Conservation (phyloP, 768 basidiomycete genomes). For the Lenzites betulinus region DNA sequence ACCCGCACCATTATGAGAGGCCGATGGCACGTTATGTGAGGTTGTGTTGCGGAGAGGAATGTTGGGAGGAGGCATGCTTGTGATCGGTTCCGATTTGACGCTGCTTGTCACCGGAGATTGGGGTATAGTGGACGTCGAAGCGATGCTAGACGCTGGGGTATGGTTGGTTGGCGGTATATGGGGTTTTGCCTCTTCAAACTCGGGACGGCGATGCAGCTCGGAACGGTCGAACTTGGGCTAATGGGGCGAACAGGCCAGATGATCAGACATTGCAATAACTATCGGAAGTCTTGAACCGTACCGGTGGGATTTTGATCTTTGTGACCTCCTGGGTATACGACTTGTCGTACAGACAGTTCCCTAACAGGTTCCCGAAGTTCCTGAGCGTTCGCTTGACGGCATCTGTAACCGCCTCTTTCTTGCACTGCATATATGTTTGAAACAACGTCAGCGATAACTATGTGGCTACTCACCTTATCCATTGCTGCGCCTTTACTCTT, state of each 20-base stretch:
- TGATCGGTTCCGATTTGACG: slow-evolving; percentile 14
- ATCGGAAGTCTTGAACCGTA: too few species aligned
- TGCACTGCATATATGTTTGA: slow-evolving; percentile 61
- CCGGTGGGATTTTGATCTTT: slow-evolving; percentile 84
- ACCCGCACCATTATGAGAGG: slow-evolving; percentile 16
- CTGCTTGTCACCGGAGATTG: slow-evolving; percentile 7
- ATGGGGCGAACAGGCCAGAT: not conserved
- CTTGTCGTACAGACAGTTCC: slow-evolving; percentile 98
- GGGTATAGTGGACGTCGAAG: slow-evolving; percentile 11
- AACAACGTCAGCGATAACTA: not conserved
- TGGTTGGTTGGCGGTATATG: slow-evolving; percentile 9
- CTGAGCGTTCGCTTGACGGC: slow-evolving; percentile 88
- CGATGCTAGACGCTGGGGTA: not conserved
- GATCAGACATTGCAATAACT: too few species aligned
- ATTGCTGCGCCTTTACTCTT: slow-evolving; percentile 84
- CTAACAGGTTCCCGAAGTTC: slow-evolving; percentile 92
- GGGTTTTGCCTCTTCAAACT: slow-evolving; percentile 56
- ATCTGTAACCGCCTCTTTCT: slow-evolving; percentile 98
- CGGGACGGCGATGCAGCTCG: slow-evolving; percentile 71
- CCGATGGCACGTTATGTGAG: not conserved
- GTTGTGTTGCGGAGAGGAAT: slow-evolving; percentile 29
- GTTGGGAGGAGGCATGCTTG: slow-evolving; percentile 38
- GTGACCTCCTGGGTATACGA: slow-evolving; percentile 78
- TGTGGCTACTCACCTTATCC: slow-evolving; percentile 72
- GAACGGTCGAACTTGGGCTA: slow-evolving; percentile 69